Base-by-base conservation (phyloP, 306 rosid genomes). In the Acacia melanoxylon region DNA sequence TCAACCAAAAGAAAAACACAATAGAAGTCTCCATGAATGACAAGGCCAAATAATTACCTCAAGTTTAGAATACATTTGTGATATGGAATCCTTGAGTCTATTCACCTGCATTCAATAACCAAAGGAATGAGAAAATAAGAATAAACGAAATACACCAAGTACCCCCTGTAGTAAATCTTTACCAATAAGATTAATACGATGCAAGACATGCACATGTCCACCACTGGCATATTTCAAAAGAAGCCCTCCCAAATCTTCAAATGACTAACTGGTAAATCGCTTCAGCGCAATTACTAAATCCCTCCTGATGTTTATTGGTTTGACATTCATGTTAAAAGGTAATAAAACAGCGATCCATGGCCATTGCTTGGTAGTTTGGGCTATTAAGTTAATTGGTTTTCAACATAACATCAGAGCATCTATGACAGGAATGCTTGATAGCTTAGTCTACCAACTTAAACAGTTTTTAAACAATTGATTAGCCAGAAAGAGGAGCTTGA, bases 1-100 rank as follows among this genome's bases (percentile, higher is more conserved):
- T n/a, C 70, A n/a, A 11, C 14, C 35, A 61, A 61, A 61, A 25
- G 8, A 77, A 75, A 16, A 46, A 82, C 67, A 66, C 46, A 25
- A 20, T 49, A 66, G n/a, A 52, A 29, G 76, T 27, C 58, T 68
- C 56, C 24, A 52, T 29, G 25, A 78, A 82, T 75, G 41, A 69
- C 19, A 74, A 24, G 29, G 22, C 68, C 33, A 71, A 68, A 78
- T 70, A 71, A 58, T 78, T 83, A 95, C 99, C 96, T 95, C 97
- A n/a, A 93, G 94, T 86, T 95, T 90, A 78, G 97, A 89, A 87
- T 95, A 89, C 72, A 89, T 85, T 86, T 91, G 90, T 66, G 97
- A 91, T 91, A 95, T 93, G 71, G 98, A 91, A 87, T 95, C 99
- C 90, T 95, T 95, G 74, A 95, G 85, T 86, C 92, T 89, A 88